Evolutionary conservation across 2,329 filamentous ascomycete species (phyloP).

Genomic region (Ascochyta rabiei): DNA sequence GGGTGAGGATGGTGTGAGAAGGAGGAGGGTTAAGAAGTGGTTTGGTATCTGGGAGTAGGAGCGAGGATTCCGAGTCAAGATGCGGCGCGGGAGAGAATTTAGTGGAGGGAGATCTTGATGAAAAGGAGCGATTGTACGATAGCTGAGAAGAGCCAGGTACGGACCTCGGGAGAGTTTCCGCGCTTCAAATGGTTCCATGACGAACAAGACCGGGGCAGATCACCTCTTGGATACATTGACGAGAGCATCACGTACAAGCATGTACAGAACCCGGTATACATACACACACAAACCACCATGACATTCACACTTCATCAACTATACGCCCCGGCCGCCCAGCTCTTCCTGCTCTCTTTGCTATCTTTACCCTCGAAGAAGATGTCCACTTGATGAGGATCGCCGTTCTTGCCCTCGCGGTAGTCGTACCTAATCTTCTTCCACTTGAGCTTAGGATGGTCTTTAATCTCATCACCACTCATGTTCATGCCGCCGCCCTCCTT

Average conservation of each 20-base stretch:
- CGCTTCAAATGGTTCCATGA: background rate
- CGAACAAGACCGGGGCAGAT: background rate
- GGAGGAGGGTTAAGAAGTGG: slow-evolving; percentile 76
- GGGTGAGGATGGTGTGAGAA: slow-evolving; percentile 50
- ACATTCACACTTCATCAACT: slow-evolving; percentile 17
- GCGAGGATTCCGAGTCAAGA: background rate
- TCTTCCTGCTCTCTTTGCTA: slow-evolving; percentile 25
- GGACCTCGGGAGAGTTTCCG: background rate
- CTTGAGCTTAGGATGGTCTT: slow-evolving; percentile 29
- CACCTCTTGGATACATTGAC: background rate
- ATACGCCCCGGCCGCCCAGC: slow-evolving; percentile 33
- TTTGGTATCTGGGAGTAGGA: slow-evolving; percentile 72
- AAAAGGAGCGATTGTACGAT: slow-evolving; percentile 4
- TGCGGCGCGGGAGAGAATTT: background rate
- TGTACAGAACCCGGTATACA: slow-evolving; percentile 15
- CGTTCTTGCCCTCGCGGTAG: slow-evolving; percentile 32
- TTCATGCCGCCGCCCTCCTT: slow-evolving; percentile 30
- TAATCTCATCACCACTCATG: slow-evolving; percentile 37
- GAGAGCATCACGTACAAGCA: background rate
- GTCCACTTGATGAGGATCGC: slow-evolving; percentile 35
- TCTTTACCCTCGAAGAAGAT: slow-evolving; percentile 34
- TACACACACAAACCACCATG: slow-evolving; percentile 10
- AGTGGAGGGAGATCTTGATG: background rate
- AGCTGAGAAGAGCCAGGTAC: background rate
- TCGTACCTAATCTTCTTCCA: slow-evolving; percentile 38